Base-by-base conservation (phyloP, 371 early-diverging fungal genomes). In the Batkoa obscura region DNA sequence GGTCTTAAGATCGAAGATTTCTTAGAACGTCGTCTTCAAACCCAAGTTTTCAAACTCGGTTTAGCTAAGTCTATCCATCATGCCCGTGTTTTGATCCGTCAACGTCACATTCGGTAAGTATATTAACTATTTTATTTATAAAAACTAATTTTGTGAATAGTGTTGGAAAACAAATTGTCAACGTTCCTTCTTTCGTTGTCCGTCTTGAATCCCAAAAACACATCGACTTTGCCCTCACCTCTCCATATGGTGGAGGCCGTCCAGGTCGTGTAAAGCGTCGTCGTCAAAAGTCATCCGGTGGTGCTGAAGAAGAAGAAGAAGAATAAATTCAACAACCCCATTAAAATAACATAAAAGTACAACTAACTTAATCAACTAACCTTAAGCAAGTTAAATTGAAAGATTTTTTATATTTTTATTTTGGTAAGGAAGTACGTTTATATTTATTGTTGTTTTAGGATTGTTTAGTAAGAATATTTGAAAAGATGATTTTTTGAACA, bases 11-110 rank as follows among this genome's bases (percentile, higher is more conserved):
- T 96, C 68, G 94, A 94, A 75, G 89, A 94, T 70, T 98, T 99
- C 78, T 79, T 99, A 79, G 97, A 98, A 76, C 88, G 99, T 66
- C 88, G 99, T 68, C 88, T 99, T 64, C 99, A 99, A 79, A 94
- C 96, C 67, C 94, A 92, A 79, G 98, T 99, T 62, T 94, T 93
- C 87, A 91, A 93, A 84, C 79, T 86, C 58, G 99, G 99, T 61
- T 78, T 99, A 59, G 99, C 99, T 74, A 95, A 90, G 81, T 93
- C 93, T 60, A 90, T 99, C 66, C 99, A 99, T 81, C 97, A 98
- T 73, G 99, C 99, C 58, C 91, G 99, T 80, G 94, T 94, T 67
- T 74, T 99, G 67, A 99, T 99, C 76, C 85, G 88, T 65, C 94
- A 93, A 72, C 84, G 88, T 62, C 98, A 98, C 84, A 98, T 98